These are phyloP conservation scores for Pleurotus giganteus DNA, from an alignment of 768 basidiomycete species.

Conservation along the genomic window DNA sequence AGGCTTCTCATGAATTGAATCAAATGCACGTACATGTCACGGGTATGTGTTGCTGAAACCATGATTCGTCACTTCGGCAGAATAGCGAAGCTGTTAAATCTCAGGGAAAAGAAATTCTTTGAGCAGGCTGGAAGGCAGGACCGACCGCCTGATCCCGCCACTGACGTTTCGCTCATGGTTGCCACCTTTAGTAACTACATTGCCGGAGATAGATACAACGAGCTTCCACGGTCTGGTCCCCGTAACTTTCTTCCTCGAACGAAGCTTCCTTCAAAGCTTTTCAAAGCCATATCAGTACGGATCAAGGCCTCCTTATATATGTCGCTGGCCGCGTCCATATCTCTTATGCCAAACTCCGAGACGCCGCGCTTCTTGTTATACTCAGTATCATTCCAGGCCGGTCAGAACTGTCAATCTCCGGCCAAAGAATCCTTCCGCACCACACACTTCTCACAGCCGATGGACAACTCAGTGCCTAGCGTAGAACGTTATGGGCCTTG, in stretches of 20 bases:
- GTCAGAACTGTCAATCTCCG: slow-evolving; percentile 5
- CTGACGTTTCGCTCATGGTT: background rate
- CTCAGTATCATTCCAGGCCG: slow-evolving; percentile 6
- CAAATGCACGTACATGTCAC: background rate
- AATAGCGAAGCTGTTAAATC: background rate
- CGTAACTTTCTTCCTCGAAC: background rate
- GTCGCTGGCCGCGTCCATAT: background rate
- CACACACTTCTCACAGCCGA: slow-evolving; percentile 6
- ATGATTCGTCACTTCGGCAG: background rate
- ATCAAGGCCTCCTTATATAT: background rate
- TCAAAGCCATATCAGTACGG: background rate
- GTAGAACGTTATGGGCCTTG: slow-evolving; percentile 6
- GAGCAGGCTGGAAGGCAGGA: background rate
- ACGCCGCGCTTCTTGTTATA: no score
- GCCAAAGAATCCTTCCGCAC: background rate
- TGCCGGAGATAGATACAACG: background rate
- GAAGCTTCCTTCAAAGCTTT: background rate
- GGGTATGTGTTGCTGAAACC: background rate
- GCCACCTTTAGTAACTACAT: slow-evolving; percentile 1
- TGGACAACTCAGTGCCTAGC: slow-evolving; percentile 5
- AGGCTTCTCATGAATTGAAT: background rate
- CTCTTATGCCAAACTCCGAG: background rate
- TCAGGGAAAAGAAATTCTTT: background rate
- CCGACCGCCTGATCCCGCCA: background rate
- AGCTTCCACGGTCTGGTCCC: slow-evolving; percentile 7